Evolutionary conservation across 73 alveolate genomes (phyloP), one percentile per base, ranked within the genome.

Genomic region (Effrenium voratum): DNA sequence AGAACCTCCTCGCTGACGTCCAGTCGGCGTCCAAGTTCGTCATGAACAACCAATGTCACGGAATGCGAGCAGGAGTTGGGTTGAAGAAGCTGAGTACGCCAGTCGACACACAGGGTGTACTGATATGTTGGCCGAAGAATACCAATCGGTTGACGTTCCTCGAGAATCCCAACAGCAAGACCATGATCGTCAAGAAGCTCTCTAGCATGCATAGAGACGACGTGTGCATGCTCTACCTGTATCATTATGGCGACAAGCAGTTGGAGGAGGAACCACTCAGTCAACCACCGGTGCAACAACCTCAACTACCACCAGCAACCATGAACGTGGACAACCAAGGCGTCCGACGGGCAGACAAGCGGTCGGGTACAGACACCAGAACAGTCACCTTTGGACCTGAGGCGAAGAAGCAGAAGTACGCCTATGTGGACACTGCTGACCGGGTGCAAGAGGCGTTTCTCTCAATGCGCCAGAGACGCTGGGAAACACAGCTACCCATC

Each of bases 391-490:
- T 83, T 0, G 50, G 77, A 0, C 93, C 93, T 5, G 93, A 83
- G 43, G 38, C 57, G 57, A 83, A 83, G 57, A 50, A 38, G 16
- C 93, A 83, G 57, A 52, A 57, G 77, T 50, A 50, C 28, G 70
- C 60, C 12, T 45, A 34, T 30, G 34, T 79, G 45, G 26, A 45
- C 45, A 43, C 43, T 28, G 90, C 43, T 10, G 19, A n/a, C 30
- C 45, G 90, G 46, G 44, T 79, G 43, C 66, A 15, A 44, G 10
- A 41, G 44, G 1, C 22, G 15, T 12, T 79, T n/a, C n/a, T n/a
- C n/a, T n/a, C n/a, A n/a, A n/a, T n/a, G n/a, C n/a, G n/a, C n/a
- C n/a, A n/a, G 22, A 44, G 90, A 79, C 30, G 43, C 46, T 44
- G 22, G 43, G 10, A 41, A 30, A 1, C 22, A 26, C 28, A 44